Evolutionary conservation across 192 early-diverging fungal genomes (phyloP).

Genomic region (Backusella psychrophila): DNA sequence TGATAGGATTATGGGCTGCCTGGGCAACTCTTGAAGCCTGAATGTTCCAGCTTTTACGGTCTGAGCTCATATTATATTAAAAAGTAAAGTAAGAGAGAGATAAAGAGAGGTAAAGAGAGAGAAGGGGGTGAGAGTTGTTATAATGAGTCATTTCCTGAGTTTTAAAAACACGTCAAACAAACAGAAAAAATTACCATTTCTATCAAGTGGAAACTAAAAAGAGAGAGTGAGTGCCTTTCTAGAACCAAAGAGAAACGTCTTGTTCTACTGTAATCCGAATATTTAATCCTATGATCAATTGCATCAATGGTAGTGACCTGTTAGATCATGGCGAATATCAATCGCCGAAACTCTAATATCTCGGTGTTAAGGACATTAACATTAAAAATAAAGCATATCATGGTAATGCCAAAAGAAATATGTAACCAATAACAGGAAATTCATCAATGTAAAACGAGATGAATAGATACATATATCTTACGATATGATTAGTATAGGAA

Average conservation of each 20-base stretch:
- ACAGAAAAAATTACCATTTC: background rate
- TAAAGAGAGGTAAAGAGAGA: background rate
- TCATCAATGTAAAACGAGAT: background rate
- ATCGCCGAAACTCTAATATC: background rate
- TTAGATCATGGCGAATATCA: background rate
- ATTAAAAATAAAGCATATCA: background rate
- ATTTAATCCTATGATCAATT: background rate
- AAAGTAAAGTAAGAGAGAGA: background rate
- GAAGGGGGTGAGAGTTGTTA: background rate
- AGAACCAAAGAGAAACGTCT: background rate
- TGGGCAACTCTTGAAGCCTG: constrained; percentile 63
- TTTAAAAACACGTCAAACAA: background rate
- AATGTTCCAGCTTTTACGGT: constrained; percentile 43
- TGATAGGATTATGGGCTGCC: constrained; percentile 85
- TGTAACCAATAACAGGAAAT: background rate
- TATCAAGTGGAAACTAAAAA: background rate
- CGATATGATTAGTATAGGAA: background rate
- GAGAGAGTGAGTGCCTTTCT: background rate
- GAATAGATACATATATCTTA: background rate
- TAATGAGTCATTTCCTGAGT: constrained; percentile 5
- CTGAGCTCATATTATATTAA: constrained; percentile 17
- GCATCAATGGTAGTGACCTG: background rate
- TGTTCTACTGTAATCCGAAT: background rate
- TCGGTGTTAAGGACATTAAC: background rate
- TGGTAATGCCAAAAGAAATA: background rate